Evolutionary conservation across 2,329 filamentous ascomycete genomes (phyloP).

Genomic region (Elsinoe necatrix): DNA sequence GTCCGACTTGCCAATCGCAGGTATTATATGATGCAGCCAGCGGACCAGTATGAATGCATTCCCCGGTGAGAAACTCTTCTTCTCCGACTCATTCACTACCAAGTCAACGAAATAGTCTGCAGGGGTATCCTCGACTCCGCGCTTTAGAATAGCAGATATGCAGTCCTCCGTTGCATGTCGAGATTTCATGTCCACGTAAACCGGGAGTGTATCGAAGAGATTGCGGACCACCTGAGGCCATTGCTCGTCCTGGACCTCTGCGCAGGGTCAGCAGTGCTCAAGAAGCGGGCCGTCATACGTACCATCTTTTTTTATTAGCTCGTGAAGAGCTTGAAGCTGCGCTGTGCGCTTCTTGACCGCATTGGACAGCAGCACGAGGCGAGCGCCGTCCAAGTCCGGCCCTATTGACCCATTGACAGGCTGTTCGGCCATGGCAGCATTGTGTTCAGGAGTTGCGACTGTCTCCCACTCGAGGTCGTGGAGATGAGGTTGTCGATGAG

Average conservation of each 20-base stretch:
- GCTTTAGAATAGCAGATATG: conserved; percentile 58
- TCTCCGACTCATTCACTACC: conserved; percentile 64
- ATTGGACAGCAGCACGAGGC: conserved; percentile 37
- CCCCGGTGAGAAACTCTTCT: conserved; percentile 64
- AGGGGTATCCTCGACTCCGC: conserved; percentile 47
- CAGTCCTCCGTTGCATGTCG: conserved; percentile 76
- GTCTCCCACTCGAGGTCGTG: not conserved
- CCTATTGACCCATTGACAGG: conserved; percentile 21
- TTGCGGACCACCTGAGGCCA: conserved; percentile 46
- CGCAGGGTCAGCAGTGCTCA: not conserved
- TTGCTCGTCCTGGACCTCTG: conserved; percentile 20
- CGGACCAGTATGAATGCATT: conserved; percentile 85
- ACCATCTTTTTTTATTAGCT: conserved; percentile 37
- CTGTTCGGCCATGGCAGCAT: conserved; percentile 22
- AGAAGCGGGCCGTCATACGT: conserved; percentile 21
- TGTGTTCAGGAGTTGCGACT: not conserved
- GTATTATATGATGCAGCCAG: conserved; percentile 76
- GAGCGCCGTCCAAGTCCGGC: conserved; percentile 22
- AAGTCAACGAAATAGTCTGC: conserved; percentile 58
- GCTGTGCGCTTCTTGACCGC: conserved; percentile 41
- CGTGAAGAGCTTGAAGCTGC: conserved; percentile 38
- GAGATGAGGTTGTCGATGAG: conserved; percentile 3
- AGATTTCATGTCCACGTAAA: conserved; percentile 79
- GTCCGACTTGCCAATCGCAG: conserved; percentile 54
- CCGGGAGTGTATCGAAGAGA: conserved; percentile 78